Evolutionary conservation across 768 basidiomycete genomes (phyloP).

Genomic region (Mrakia frigida): DNA sequence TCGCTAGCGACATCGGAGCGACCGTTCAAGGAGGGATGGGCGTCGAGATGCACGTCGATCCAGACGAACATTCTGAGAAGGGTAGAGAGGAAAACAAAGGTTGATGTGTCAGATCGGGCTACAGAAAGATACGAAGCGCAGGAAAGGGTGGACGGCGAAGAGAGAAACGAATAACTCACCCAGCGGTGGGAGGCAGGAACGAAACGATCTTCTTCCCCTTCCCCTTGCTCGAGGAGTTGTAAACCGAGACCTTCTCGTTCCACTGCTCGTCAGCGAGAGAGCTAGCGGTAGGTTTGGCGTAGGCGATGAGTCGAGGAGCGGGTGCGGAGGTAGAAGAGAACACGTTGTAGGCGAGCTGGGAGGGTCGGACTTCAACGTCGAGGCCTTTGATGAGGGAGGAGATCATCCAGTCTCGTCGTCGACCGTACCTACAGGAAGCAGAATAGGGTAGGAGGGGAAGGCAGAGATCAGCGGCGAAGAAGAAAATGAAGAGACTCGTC

Average conservation of each 20-base stretch:
- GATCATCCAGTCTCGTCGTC: conserved; percentile 34
- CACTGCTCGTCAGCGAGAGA: conserved; percentile 11
- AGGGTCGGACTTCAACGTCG: conserved; percentile 22
- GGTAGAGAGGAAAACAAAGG: not conserved
- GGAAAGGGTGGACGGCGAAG: not conserved
- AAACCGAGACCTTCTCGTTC: conserved; percentile 31
- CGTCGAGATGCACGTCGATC: conserved; percentile 24
- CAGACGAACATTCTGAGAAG: conserved; percentile 26
- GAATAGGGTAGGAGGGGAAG: not conserved
- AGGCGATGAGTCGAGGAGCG: conserved; percentile 23
- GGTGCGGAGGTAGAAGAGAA: not conserved
- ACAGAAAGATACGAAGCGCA: not conserved
- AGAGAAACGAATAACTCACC: not conserved
- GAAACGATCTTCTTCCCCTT: conserved; percentile 21
- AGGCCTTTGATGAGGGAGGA: conserved; percentile 31
- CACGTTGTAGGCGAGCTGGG: conserved; percentile 12
- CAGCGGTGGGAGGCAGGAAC: conserved; percentile 30
- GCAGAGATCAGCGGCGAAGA: too few relatives aligned
- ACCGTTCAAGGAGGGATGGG: not conserved
- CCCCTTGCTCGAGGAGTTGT: not conserved
- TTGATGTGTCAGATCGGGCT: not conserved
- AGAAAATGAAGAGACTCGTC: not conserved
- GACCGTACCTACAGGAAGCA: conserved; percentile 12
- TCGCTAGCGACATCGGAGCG: not conserved
- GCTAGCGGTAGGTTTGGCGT: not conserved